Percentiles rank a stretch among this genome's conserved stretches.
These are phyloP conservation scores for Stevia rebaudiana DNA, from an alignment of 140 eudicot genomes.

Conservation along the genomic window DNA sequence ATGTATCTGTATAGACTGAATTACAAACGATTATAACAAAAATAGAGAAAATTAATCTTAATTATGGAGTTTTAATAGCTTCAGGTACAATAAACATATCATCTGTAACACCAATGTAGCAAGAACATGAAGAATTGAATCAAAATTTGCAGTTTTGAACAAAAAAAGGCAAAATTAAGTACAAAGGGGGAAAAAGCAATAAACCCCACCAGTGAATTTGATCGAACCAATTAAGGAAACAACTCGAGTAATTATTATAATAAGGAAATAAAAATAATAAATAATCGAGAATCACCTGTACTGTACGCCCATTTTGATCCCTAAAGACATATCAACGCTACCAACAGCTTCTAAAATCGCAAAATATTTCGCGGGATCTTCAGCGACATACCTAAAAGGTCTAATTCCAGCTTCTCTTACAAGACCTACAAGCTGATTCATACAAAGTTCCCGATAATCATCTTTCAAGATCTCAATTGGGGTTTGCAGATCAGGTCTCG, in stretches of 20 bases:
- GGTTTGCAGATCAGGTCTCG: conserved; percentile 76
- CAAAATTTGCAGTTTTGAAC: neutral
- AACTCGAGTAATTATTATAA: neutral
- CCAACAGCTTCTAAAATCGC: conserved; percentile 87
- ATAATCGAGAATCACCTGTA: conserved; percentile 46
- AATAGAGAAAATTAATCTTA: too few relatives aligned
- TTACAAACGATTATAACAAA: too few relatives aligned
- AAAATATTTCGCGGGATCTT: conserved; percentile 79
- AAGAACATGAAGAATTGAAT: neutral
- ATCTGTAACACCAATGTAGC: neutral
- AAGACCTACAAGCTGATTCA: conserved; percentile 60
- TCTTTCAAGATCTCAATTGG: conserved; percentile 77
- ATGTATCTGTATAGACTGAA: too few relatives aligned
- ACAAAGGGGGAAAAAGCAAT: too few relatives aligned
- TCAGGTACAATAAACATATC: neutral
- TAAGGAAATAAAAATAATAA: neutral
- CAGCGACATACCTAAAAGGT: conserved; percentile 60
- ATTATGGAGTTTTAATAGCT: neutral
- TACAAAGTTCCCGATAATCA: conserved; percentile 79
- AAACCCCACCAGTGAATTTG: neutral
- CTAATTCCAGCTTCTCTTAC: conserved; percentile 74
- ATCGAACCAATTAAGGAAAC: neutral
- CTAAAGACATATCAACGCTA: conserved; percentile 81
- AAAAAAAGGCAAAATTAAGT: neutral
- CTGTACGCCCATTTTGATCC: conserved; percentile 89